Base-by-base conservation (phyloP, 2,329 filamentous ascomycete species). In the Neoarthrinium moseri region DNA sequence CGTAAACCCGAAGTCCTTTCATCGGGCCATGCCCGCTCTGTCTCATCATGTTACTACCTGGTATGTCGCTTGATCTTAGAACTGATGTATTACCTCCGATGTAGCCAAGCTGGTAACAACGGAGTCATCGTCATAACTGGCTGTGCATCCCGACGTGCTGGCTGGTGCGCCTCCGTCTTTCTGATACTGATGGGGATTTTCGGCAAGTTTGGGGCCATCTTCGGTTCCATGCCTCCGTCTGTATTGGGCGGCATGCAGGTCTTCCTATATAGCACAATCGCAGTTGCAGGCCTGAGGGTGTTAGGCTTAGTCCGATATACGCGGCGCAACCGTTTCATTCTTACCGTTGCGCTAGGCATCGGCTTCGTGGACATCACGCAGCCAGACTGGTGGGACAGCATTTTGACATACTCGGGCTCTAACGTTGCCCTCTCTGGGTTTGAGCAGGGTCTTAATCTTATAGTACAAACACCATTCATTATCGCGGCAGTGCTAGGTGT, bases 141-240 rank as follows among this genome's bases (percentile, higher is more conserved):
- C 21, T 87, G 84, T 54, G 84, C 84, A 1, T 86, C 84, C 58
- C 75, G 84, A 43, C 81, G 81, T 39, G 84, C 84, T 4, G 84
- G 84, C 1, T 87, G 84, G 65, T 81, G 75, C 48, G 80, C 77
- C 56, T 83, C 81, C 56, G 77, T 80, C 54, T 87, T 84, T 70
- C 70, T 87, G 17, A 65, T 87, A 24, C 59, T 88, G 48, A 86
- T 87, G 80, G 84, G 84, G 6, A 72, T 87, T 41, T 86, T 87
- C 58, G 78, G 82, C 44, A 87, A 87, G 57, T 87, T 87, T 51
- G 83, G 83, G 2, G 84, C 83, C 0, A 78, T 84, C 0, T 74
- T 88, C 4, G 81, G 86, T 0, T 72, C 82, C 7, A 88, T 88
- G 52, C 84, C 84, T 0, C 64, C 67, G 4, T 68, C 70, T 5